Percentiles rank a stretch among this genome's conserved stretches.
phyloP scores from a whole-genome alignment of 164 flowering plant species.

The Aristolochia californica region DNA sequence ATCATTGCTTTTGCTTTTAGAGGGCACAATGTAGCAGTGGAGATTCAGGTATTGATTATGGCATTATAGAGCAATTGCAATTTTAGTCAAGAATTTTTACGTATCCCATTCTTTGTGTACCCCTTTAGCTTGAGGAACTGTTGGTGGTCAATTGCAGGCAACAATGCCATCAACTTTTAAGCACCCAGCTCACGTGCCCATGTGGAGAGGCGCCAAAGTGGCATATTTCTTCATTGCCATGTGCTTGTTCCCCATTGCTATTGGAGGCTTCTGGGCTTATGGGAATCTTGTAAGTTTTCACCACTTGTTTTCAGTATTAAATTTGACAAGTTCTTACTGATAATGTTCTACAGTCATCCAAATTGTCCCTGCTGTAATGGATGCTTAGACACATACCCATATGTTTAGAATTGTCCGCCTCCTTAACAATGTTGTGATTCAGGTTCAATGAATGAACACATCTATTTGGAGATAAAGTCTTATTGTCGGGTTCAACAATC shows the following conservation, averaged over 20 bases:
- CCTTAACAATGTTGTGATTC: too few species aligned
- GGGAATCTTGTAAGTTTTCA: constrained; percentile 77
- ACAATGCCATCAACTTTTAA: constrained; percentile 99
- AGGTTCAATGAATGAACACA: too few species aligned
- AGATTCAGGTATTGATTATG: constrained; percentile 65
- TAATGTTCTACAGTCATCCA: too few species aligned
- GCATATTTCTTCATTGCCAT: constrained; percentile 89
- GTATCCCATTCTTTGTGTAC: too few species aligned
- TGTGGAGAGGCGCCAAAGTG: constrained; percentile 99
- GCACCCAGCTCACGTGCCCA: constrained; percentile 96
- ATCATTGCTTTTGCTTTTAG: constrained; percentile 90
- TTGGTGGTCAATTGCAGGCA: constrained; percentile 34
- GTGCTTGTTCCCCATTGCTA: constrained; percentile 91
- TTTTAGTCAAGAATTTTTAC: too few species aligned
- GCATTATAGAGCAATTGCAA: neutral
- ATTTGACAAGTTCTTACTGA: too few species aligned
- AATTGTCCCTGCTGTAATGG: neutral
- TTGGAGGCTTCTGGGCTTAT: constrained; percentile 98
- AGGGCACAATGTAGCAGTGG: constrained; percentile 91
- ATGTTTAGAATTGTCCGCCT: too few species aligned
- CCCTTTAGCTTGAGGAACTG: neutral
- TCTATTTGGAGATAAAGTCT: too few species aligned
- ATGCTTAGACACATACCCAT: too few species aligned
- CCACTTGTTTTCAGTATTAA: neutral
- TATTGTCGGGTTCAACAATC: too few species aligned